Evolutionary conservation across 495 filamentous ascomycete genomes (phyloP).

Genomic region (Tetracladium setigerum): DNA sequence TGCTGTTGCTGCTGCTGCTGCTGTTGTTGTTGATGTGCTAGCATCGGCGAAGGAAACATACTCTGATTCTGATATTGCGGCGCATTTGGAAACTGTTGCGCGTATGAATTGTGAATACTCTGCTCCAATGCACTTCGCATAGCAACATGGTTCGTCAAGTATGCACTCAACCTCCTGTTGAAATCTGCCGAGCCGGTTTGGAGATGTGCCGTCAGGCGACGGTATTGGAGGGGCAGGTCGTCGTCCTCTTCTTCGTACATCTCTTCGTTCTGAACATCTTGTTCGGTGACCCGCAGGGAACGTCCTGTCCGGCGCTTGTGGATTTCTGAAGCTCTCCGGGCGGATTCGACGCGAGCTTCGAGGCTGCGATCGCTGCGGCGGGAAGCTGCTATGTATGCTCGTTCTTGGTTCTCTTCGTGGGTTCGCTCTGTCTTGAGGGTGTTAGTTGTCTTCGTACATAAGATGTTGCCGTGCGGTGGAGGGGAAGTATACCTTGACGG

Average conservation of each 20-base stretch:
- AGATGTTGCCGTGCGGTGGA: background rate
- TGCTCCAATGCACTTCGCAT: constrained; percentile 47
- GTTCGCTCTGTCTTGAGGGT: constrained; percentile 54
- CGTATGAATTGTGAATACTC: constrained; percentile 37
- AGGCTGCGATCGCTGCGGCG: constrained; percentile 80
- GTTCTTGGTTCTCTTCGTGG: constrained; percentile 88
- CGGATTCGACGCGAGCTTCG: constrained; percentile 86
- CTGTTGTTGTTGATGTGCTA: constrained; percentile 8
- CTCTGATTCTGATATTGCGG: constrained; percentile 22
- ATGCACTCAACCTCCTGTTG: constrained; percentile 50
- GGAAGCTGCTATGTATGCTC: constrained; percentile 95
- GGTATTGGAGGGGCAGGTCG: constrained; percentile 42
- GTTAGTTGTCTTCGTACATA: background rate
- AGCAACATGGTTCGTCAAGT: constrained; percentile 49
- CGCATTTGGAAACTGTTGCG: constrained; percentile 34
- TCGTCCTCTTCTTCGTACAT: constrained; percentile 98
- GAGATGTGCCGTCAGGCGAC: constrained; percentile 45
- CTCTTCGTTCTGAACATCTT: constrained; percentile 86
- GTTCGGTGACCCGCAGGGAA: constrained; percentile 71
- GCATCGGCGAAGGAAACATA: constrained; percentile 9
- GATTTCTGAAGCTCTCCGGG: constrained; percentile 77
- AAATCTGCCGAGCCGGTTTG: constrained; percentile 46
- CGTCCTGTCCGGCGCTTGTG: constrained; percentile 87
- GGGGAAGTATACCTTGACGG: constrained; percentile 25
- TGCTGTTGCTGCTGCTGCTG: constrained; percentile 9